A percentile compares a stretch with the other conserved stretches of the same genome.
These are phyloP conservation scores for Miamiensis avidus DNA, from an alignment of 169 alveolate genomes.

Conservation along the genomic window DNA sequence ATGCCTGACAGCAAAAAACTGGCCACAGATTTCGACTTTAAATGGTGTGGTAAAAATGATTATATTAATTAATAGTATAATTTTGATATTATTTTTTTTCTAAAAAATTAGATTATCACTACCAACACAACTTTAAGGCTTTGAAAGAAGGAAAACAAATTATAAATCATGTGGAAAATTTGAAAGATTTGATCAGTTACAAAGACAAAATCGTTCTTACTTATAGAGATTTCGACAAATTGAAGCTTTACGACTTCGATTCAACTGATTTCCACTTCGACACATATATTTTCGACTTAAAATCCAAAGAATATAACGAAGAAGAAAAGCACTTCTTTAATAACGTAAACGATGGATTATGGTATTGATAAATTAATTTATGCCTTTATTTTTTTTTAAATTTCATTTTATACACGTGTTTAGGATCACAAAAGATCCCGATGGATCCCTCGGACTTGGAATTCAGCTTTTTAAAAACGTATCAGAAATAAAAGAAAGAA, in stretches of 20 bases:
- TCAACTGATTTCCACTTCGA: neutral
- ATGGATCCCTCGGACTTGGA: neutral
- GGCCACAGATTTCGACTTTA: neutral
- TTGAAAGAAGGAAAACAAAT: neutral
- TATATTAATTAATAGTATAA: no score
- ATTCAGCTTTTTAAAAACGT: neutral
- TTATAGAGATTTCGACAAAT: neutral
- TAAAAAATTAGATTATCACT: neutral
- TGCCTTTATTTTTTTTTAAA: neutral
- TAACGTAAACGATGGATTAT: neutral
- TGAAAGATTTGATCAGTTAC: neutral
- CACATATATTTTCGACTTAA: neutral
- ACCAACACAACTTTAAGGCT: neutral
- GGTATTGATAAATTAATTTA: neutral
- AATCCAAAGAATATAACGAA: neutral
- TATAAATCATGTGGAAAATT: neutral
- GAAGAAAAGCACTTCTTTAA: neutral
- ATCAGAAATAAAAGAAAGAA: neutral
- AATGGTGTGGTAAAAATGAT: neutral
- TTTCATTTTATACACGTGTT: neutral
- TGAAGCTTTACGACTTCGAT: neutral
- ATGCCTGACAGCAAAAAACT: neutral
- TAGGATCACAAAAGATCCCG: conserved; percentile 1
- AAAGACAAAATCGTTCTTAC: neutral
- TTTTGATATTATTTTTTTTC: no score